Conservation (phyloP, 164 flowering plant species). For the Annona cherimola region DNA sequence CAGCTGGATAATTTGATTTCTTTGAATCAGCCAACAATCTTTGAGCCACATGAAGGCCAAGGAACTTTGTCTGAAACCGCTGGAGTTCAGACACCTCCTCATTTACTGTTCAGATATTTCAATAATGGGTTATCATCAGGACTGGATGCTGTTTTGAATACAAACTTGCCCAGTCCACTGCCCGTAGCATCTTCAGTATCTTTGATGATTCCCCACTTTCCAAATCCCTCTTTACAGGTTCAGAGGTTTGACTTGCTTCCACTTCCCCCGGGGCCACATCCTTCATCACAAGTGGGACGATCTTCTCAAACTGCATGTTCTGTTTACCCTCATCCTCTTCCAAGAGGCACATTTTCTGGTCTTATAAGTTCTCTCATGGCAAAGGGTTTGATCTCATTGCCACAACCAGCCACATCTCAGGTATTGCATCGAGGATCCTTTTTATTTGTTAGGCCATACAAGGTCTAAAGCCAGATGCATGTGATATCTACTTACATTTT, state of each 20-base stretch:
- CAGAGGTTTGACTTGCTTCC: slow-evolving; percentile 45
- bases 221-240: slow-evolving; percentile 32
- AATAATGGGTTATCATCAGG: slow-evolving; percentile 43
- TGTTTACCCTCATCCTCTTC: slow-evolving; percentile 31
- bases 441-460: not conserved
- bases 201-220: slow-evolving; percentile 20
- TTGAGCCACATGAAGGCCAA: not conserved
- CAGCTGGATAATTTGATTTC: slow-evolving; percentile 27
- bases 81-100: slow-evolving; percentile 11
- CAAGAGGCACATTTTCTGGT: slow-evolving; percentile 48
- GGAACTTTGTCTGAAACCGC: not conserved
- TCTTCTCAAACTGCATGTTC: slow-evolving; percentile 33
- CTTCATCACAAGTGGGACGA: slow-evolving; percentile 35
- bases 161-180: slow-evolving; percentile 23
- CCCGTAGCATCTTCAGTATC: slow-evolving; percentile 32
- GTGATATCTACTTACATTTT: not conserved
- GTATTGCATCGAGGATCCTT: slow-evolving; percentile 26
- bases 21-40: slow-evolving; percentile 25
- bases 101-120: slow-evolving; percentile 21
- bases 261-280: slow-evolving; percentile 58
- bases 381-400: slow-evolving; percentile 76
- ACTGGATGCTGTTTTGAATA: slow-evolving; percentile 21
- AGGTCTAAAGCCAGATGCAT: not conserved
- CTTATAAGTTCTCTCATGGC: slow-evolving; percentile 74
- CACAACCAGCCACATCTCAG: slow-evolving; percentile 47